Base-by-base conservation (phyloP, 768 basidiomycete species). In the Clavulina sp. region DNA sequence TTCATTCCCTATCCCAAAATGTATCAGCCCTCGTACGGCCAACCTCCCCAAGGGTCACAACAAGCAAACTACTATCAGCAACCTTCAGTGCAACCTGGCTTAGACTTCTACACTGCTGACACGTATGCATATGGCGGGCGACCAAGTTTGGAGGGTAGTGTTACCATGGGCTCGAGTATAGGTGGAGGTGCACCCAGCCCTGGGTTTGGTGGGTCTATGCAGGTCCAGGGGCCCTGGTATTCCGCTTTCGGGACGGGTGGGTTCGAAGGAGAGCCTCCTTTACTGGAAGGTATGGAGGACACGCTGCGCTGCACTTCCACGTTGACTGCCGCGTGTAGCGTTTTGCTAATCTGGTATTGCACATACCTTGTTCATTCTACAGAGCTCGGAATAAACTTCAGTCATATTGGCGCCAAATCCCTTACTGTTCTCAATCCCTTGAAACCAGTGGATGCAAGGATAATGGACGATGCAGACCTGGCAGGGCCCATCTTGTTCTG, bases 401-500 rank as follows among this genome's bases (percentile, higher is more conserved):
- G 80, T 32, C 95, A 99, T 63, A 97, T 99, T 66, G 77, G 83
- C 32, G 80, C 77, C 52, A 99, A 97, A 70, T 86, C 91, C 23
- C 66, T 92, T 66, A 91, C 95, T 0, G 95, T 97, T 5, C 77
- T 99, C 48, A 97, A 99, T 61, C 95, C 95, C 3, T 69, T 97
- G 21, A 74, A 77, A 53, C 71, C 71, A 48, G 76, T 92, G 30
- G 82, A 95, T 55, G 85, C 83, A 56, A 81, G 75, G 53, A 97
- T 99, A 54, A 99, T 99, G 95, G 95, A 99, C 65, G 95, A 99
- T 60, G 92, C 93, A 21, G 95, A 99, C 67, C 73, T 99, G 29
- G 91, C 93, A 5, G 95, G 95, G 0, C 95, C 95, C 5, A 76
- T 96, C 43, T 76, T 96, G 4, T 96, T 96, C 68, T 82, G 82